phyloP scores from a whole-genome alignment of 2,329 filamentous ascomycete genomes.

The Alternaria panax region DNA sequence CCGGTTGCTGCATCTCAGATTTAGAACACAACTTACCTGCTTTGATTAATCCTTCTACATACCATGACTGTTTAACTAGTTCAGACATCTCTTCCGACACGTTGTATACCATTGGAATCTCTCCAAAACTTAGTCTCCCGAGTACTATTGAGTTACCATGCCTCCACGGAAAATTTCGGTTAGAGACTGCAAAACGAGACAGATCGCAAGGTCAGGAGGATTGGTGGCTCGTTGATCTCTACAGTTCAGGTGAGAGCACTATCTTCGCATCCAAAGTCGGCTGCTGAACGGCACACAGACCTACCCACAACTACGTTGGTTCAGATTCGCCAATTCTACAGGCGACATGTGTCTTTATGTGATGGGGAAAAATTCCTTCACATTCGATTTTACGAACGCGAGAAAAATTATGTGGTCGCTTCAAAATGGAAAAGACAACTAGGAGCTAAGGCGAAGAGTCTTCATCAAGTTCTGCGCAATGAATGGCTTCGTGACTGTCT shows the following conservation, averaged over 20 bases:
- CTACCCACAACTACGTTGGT: not conserved
- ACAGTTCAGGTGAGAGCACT: slow-evolving; percentile 12
- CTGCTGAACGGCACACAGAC: slow-evolving; percentile 8
- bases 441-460: slow-evolving; percentile 14
- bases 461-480: slow-evolving; percentile 15
- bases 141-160: slow-evolving; percentile 9
- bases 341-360: slow-evolving; percentile 4
- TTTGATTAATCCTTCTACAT: slow-evolving; percentile 7
- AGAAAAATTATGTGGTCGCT: slow-evolving; percentile 6
- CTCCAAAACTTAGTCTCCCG: slow-evolving; percentile 10
- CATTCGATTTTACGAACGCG: slow-evolving; percentile 15
- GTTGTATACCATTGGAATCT: slow-evolving; percentile 10
- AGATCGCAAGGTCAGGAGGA: not conserved
- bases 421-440: slow-evolving; percentile 10
- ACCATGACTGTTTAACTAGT: not conserved
- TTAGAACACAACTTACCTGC: slow-evolving; percentile 19
- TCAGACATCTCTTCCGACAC: not conserved
- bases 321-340: slow-evolving; percentile 14
- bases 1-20: slow-evolving; percentile 14
- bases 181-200: slow-evolving; percentile 14
- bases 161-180: slow-evolving; percentile 14
- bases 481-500: slow-evolving; percentile 17
- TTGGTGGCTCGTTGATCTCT: slow-evolving; percentile 21
- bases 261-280: not conserved
- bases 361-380: slow-evolving; percentile 21